Evolutionary conservation across 106 monocot genomes (phyloP).

Genomic region (Hemerocallis citrina): DNA sequence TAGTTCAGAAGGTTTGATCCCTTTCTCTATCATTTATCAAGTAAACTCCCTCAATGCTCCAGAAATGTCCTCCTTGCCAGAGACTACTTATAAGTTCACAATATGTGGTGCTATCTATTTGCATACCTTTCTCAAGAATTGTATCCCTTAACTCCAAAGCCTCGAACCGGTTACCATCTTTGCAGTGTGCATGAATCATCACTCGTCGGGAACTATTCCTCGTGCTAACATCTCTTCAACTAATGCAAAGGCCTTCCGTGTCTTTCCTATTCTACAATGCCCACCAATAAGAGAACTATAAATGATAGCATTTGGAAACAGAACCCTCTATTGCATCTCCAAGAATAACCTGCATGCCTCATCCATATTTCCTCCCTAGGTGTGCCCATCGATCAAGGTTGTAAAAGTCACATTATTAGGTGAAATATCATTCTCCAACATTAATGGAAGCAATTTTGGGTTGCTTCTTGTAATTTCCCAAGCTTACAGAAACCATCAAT

Average conservation of each 20-base stretch:
- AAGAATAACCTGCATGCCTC: conserved; percentile 39
- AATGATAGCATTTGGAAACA: conserved; percentile 35
- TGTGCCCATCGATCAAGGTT: conserved; percentile 50
- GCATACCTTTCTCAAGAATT: conserved; percentile 18
- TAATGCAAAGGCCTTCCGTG: conserved; percentile 29
- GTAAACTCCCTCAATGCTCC: conserved; percentile 25
- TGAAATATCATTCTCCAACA: conserved; percentile 45
- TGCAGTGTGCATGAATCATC: conserved; percentile 34
- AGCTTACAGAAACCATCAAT: conserved; percentile 68
- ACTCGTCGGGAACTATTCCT: conserved; percentile 50
- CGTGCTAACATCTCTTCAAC: conserved; percentile 56
- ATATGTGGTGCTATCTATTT: conserved; percentile 6
- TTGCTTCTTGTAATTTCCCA: conserved; percentile 52
- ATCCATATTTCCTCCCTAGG: conserved; percentile 38
- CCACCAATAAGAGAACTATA: conserved; percentile 61
- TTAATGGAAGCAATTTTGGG: conserved; percentile 31
- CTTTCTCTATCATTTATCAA: conserved; percentile 27
- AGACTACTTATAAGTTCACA: conserved; percentile 25
- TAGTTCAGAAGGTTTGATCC: conserved; percentile 21
- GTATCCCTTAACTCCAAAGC: conserved; percentile 37
- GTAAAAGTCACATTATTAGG: conserved; percentile 46
- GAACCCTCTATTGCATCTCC: conserved; percentile 53
- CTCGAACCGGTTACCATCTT: conserved; percentile 29
- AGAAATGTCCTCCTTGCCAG: conserved; percentile 21
- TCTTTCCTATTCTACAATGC: conserved; percentile 29